Evolutionary conservation across 208 protist genomes (phyloP), one percentile per base, ranked within the genome.

Genomic region (Leishmania aethiopica): DNA sequence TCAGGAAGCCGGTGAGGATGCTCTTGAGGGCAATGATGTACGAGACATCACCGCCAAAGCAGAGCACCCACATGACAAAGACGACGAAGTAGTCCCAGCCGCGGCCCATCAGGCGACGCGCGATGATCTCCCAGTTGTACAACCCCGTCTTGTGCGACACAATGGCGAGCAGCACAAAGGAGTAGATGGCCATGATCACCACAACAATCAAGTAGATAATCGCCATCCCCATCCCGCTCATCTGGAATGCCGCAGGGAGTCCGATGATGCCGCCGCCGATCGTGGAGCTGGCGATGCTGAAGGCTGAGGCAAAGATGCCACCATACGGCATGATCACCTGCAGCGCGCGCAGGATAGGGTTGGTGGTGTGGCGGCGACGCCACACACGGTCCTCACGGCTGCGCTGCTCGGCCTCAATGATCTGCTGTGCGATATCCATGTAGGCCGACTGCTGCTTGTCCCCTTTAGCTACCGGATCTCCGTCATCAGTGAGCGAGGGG

Each of bases 211-310:
- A 73, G 79, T 82, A 89, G 45, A 89, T 80, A 22, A 37, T 74
- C 5, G 85, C 89, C 83, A 94, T 87, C 35, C 69, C 77, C 45
- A 93, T 83, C 17, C 92, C 92, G 28, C 87, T 91, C 60, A 83
- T 91, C 69, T 88, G 85, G 73, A 93, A 94, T 7, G 90, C 89
- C 2, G 73, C 82, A 6, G 92, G 92, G 10, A 95, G 80, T 13
- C 80, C 77, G 42, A 95, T 88, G 69, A 93, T 92, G 78, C 92
- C 90, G 37, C 89, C 92, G 40, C 92, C 92, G 71, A 95, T 84
- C 25, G 92, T 95, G 11, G 89, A 88, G 81, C 86, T 92, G 17
- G 88, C 90, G 1, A 95, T 76, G 79, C 92, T 95, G 77, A 95
- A 91, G 32, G 84, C 80, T 7, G 83, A 85, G 28, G 85, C 82